Evolutionary conservation across 2,329 filamentous ascomycete species (phyloP), one percentile per base, ranked within the genome.

Genomic region (Emericellopsis cladophorae): DNA sequence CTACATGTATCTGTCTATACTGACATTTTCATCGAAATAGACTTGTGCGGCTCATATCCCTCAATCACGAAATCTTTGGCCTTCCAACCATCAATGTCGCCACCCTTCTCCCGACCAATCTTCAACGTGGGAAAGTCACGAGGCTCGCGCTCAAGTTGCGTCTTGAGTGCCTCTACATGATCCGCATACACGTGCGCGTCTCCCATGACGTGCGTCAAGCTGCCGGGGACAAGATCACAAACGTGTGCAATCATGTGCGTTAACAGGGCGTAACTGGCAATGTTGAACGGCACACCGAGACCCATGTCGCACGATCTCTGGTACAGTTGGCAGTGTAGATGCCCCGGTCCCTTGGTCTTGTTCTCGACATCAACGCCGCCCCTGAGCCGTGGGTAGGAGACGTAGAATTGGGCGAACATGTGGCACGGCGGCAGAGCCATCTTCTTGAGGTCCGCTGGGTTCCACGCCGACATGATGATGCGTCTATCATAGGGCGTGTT

Each of bases 11-110:
- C 26, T 10, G 12, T 15, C 45, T 50, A 88, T 44, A 96, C 90
- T 55, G 86, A 93, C 92, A 98, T 98, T 68, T 96, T 95, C 92
- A 98, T 98, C 36, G 84, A 75, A 64, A 98, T 94, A 5, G 74
- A 74, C 66, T 89, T 90, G 60, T 95, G 87, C 42, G 92, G 90
- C 39, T 89, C 76, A 59, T 98, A 98, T 1, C 83, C 89, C 53
- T 84, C 72, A 6, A 98, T 75, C 44, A 83, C 79, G 58, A 98
- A 90, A 45, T 98, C 89, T 48, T 93, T 87, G 2, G 78, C 68
- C 57, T 77, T 80, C 88, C 92, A 96, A 1, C 86, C 87, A 57
- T 98, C 92, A 51, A 96, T 87, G 48, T 75, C 83, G 1, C 83
- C 81, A 1, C 78, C 76, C 45, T 72, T 69, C 43, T 82, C 76